These are phyloP conservation scores for Stemphylium beticola DNA, from an alignment of 2,329 filamentous ascomycete genomes.

Conservation along the genomic window DNA sequence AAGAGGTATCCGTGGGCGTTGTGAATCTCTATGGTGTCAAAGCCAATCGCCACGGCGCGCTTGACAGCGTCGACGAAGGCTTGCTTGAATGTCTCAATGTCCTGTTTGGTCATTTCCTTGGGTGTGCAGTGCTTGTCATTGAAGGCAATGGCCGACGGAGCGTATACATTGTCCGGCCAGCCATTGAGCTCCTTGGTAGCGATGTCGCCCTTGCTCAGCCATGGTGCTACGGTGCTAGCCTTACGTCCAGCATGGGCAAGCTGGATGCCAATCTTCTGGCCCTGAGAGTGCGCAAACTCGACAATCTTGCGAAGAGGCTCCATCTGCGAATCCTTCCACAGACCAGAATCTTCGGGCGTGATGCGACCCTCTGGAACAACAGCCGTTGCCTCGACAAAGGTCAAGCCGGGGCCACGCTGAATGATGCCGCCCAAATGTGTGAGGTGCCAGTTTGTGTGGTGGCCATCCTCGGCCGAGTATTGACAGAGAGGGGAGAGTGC, in stretches of 20 bases:
- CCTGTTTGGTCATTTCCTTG: slow-evolving; percentile 69
- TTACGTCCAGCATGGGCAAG: slow-evolving; percentile 78
- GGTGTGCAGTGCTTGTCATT: slow-evolving; percentile 66
- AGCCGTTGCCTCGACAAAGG: slow-evolving; percentile 79
- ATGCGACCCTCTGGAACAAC: slow-evolving; percentile 81
- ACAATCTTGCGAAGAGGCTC: slow-evolving; percentile 71
- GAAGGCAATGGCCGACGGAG: slow-evolving; percentile 67
- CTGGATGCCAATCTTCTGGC: slow-evolving; percentile 78
- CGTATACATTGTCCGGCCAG: slow-evolving; percentile 62
- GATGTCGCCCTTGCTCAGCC: slow-evolving; percentile 63
- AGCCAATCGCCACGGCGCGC: slow-evolving; percentile 62
- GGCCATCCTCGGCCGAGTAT: slow-evolving; percentile 71
- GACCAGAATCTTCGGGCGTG: slow-evolving; percentile 76
- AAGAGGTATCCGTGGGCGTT: slow-evolving; percentile 80
- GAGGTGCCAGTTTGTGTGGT: slow-evolving; percentile 80
- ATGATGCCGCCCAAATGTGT: slow-evolving; percentile 82
- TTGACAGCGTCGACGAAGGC: slow-evolving; percentile 69
- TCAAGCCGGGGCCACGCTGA: slow-evolving; percentile 73
- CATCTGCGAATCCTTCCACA: slow-evolving; percentile 87
- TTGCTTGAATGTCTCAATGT: slow-evolving; percentile 70
- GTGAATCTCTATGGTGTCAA: slow-evolving; percentile 83
- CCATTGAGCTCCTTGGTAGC: slow-evolving; percentile 63
- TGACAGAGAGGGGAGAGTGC: slow-evolving; percentile 62
- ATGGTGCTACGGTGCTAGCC: slow-evolving; percentile 66
- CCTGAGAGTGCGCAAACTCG: slow-evolving; percentile 81